Evolutionary conservation across 2,329 filamentous ascomycete genomes (phyloP).

Genomic region (Delphinella strobiligena): DNA sequence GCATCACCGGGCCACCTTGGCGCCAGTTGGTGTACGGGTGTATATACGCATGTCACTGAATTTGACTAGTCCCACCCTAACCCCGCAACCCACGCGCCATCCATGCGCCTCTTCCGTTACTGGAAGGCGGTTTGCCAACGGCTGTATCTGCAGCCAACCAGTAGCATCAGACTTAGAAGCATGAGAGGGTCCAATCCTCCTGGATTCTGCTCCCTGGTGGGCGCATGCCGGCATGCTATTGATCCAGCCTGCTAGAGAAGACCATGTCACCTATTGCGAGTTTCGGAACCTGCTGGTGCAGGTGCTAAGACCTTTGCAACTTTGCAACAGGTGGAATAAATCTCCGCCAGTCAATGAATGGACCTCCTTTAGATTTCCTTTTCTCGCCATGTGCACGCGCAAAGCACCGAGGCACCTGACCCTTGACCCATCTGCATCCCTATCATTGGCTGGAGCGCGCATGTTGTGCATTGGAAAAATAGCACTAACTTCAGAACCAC

Average conservation of each 20-base stretch:
- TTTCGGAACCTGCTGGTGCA: slow-evolving; percentile 5
- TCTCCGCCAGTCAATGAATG: slow-evolving; percentile 2
- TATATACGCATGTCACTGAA: slow-evolving; percentile 9
- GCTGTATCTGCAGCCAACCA: slow-evolving; percentile 10
- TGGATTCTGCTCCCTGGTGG: background rate
- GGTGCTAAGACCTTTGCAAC: slow-evolving; percentile 1
- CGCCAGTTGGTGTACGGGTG: slow-evolving; percentile 6
- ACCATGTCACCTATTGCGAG: background rate
- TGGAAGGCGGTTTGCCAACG: slow-evolving; percentile 2
- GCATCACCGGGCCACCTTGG: slow-evolving; percentile 1
- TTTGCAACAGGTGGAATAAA: slow-evolving; percentile 8
- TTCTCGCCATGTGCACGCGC: background rate
- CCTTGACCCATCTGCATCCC: slow-evolving; percentile 5
- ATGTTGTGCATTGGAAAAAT: background rate
- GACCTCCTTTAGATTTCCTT: background rate
- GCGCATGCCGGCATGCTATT: background rate
- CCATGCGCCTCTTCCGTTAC: slow-evolving; percentile 8
- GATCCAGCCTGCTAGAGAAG: background rate
- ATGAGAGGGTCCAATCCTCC: slow-evolving; percentile 8
- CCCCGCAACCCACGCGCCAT: slow-evolving; percentile 9
- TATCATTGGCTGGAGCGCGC: slow-evolving; percentile 5
- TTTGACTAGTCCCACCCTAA: slow-evolving; percentile 7
- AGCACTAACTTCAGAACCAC: background rate
- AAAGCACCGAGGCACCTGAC: slow-evolving; percentile 6
- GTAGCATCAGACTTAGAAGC: slow-evolving; percentile 2